phyloP scores from a whole-genome alignment of 2,329 filamentous ascomycete genomes.

The Diaporthe vexans region DNA sequence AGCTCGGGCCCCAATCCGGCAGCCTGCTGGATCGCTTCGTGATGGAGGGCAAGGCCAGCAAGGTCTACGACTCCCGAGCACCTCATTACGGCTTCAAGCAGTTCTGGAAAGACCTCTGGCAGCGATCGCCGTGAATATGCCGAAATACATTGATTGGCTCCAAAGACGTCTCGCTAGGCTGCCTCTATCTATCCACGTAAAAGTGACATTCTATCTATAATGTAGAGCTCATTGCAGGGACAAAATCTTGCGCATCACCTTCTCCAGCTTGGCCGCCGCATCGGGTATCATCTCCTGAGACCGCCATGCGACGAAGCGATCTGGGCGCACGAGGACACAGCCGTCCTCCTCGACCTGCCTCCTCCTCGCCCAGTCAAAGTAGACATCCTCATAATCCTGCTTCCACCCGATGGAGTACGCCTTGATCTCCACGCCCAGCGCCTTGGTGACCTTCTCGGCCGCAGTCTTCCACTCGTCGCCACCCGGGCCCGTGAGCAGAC shows the following conservation, averaged over 20 bases:
- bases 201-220: conserved; percentile 11
- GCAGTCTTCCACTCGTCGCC: conserved; percentile 68
- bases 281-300: conserved; percentile 37
- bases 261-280: conserved; percentile 44
- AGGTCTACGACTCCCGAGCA: conserved; percentile 80
- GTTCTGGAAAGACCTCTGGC: conserved; percentile 88
- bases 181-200: neutral
- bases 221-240: conserved; percentile 21
- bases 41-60: conserved; percentile 64
- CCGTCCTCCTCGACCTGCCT: conserved; percentile 70
- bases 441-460: conserved; percentile 54
- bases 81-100: conserved; percentile 89
- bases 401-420: conserved; percentile 68
- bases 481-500: conserved; percentile 67
- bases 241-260: conserved; percentile 44
- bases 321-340: conserved; percentile 70
- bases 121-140: conserved; percentile 33
- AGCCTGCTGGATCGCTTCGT: conserved; percentile 74
- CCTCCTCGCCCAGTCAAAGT: conserved; percentile 69
- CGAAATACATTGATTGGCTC: neutral
- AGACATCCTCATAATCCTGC: conserved; percentile 73
- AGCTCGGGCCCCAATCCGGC: conserved; percentile 55
- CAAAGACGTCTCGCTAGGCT: neutral
- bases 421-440: conserved; percentile 61
- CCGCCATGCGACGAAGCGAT: conserved; percentile 71